Conservation (phyloP, 164 flowering plant species). For the Dillenia turbinata region DNA sequence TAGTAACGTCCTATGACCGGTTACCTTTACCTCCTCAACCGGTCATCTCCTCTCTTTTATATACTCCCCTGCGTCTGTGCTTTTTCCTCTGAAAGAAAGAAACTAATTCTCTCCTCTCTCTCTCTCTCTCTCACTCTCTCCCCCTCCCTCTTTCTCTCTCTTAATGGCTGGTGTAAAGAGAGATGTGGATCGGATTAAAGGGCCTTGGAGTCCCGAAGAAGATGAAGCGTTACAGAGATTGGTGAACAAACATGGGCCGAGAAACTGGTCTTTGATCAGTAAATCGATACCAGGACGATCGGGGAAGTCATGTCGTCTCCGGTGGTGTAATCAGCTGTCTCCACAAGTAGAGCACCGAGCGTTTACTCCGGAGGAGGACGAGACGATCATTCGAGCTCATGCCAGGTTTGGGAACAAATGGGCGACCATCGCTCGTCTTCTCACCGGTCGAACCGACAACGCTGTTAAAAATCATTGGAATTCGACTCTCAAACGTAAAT, state of each 20-base stretch:
- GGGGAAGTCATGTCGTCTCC: constrained; percentile 84
- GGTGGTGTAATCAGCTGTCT: constrained; percentile 93
- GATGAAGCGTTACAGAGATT: constrained; percentile 55
- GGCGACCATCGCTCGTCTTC: constrained; percentile 85
- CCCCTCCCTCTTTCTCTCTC: background rate
- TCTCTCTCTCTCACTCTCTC: background rate
- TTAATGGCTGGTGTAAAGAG: constrained; percentile 28
- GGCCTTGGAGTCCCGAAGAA: constrained; percentile 96
- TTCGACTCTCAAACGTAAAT: constrained; percentile 76
- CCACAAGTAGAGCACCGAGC: constrained; percentile 85
- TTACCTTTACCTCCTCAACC: constrained; percentile 34
- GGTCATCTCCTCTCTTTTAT: constrained; percentile 30
- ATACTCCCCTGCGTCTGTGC: constrained; percentile 4
- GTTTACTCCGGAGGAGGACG: constrained; percentile 76
- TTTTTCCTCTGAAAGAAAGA: constrained; percentile 4
- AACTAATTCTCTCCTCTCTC: background rate
- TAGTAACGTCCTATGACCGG: constrained; percentile 27
- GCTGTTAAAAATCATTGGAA: constrained; percentile 93
- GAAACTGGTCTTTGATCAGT: constrained; percentile 90
- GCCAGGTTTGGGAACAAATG: constrained; percentile 79
- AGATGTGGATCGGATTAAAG: constrained; percentile 78
- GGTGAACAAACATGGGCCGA: constrained; percentile 67
- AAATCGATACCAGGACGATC: constrained; percentile 84
- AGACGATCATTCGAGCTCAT: constrained; percentile 66
- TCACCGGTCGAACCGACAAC: constrained; percentile 83